These are phyloP conservation scores for Blastobotrys muscicola DNA, from an alignment of 805 yeast genomes.

Conservation along the genomic window DNA sequence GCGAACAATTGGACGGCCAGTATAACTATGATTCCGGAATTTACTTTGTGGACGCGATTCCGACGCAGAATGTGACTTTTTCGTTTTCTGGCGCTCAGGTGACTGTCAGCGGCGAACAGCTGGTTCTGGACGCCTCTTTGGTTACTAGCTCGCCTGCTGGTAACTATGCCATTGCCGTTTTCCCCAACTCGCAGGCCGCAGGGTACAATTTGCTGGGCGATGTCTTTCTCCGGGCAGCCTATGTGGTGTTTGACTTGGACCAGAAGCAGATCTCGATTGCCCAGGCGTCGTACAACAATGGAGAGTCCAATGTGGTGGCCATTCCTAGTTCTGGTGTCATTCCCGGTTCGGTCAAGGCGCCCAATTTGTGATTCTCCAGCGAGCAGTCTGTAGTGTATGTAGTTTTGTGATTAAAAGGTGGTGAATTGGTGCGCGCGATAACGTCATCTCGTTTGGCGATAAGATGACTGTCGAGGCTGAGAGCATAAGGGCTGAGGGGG, in stretches of 20 bases:
- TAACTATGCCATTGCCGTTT: slow-evolving; percentile 1
- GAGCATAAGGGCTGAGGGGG: too few species aligned
- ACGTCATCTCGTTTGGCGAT: not conserved
- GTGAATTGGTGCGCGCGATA: not conserved
- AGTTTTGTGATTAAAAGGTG: not conserved
- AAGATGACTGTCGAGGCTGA: slow-evolving; percentile 1
- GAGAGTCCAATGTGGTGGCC: slow-evolving; percentile 16
- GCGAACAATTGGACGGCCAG: not conserved
- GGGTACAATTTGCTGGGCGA: slow-evolving; percentile 40
- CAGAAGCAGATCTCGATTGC: slow-evolving; percentile 45
- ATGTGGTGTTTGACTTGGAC: slow-evolving; percentile 57
- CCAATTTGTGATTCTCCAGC: not conserved
- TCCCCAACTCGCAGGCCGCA: not conserved
- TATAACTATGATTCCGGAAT: not conserved
- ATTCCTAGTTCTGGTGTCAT: slow-evolving; percentile 9
- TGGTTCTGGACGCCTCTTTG: slow-evolving; percentile 12
- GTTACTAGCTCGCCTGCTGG: slow-evolving; percentile 4
- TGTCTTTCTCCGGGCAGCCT: slow-evolving; percentile 50
- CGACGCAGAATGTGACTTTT: slow-evolving; percentile 6
- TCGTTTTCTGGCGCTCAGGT: slow-evolving; percentile 17
- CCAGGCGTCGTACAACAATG: slow-evolving; percentile 30
- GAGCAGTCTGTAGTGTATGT: not conserved
- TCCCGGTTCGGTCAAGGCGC: not conserved
- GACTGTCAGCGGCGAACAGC: slow-evolving; percentile 16
- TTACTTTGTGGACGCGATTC: slow-evolving; percentile 2